Base-by-base conservation (phyloP, 1,139 yeast species). In the Nematodospora anomalae region DNA sequence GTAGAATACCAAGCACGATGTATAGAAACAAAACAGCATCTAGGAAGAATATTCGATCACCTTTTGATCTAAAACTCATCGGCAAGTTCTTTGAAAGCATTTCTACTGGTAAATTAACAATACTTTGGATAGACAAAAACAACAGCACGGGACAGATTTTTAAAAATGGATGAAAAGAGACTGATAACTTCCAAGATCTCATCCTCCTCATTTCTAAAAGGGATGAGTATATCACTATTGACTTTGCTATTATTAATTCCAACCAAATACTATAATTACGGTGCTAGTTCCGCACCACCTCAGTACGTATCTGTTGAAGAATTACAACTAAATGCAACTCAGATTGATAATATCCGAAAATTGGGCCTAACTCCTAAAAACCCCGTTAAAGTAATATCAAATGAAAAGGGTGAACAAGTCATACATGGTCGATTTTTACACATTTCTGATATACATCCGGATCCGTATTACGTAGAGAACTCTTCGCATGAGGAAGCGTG, bases 401-500 rank as follows among this genome's bases (percentile, higher is more conserved):
- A 47, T 15, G 56, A 50, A 7, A 53, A 55, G 7, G 62, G 63
- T 10, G 53, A 57, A 16, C 58, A 57, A 36, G 53, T 55, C 3
- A 52, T 64, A 33, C 83, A 80, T 49, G 96, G 96, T 1, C 60
- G 92, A 38, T 87, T 87, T 51, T 61, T 87, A n/a, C 95, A 87
- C 53, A 71, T 87, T 21, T 85, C 95, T 0, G 96, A 87, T 55
- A 68, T 87, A 43, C 96, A 87, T 51, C 96, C 95, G 0, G 96
- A 87, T 56, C 82, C 81, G n/a, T 67, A 65, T 52, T 86, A 83
- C 53, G 58, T 62, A 30, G 69, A 59, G 10, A 87, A 86, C 2
- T 58, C 79, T 0, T 59, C 72, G 10, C 58, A 71, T 4, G 75
- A 64, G 2, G 57, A 59, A 16, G 61, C 68, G 41, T 87, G 96